Percentiles rank a stretch among this genome's conserved stretches.
phyloP scores from a whole-genome alignment of 192 early-diverging fungal genomes.

The Phycomyces nitens region DNA sequence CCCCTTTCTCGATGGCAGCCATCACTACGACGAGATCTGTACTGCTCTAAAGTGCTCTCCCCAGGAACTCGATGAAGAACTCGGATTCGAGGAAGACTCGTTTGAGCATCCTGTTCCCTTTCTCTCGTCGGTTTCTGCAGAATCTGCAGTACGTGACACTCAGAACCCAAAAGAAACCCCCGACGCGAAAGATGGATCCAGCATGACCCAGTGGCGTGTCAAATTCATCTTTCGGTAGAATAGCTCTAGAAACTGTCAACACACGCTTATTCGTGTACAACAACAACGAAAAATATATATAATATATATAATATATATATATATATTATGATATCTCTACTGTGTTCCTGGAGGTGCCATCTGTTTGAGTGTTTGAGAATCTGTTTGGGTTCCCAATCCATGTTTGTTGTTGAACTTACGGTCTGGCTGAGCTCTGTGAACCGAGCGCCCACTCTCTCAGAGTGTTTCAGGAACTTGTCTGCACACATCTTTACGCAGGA shows the following conservation, averaged over 20 bases:
- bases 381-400: neutral
- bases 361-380: no score
- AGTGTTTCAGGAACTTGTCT: constrained; percentile 95
- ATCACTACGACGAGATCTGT: constrained; percentile 77
- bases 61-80: constrained; percentile 54
- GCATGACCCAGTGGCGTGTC: neutral
- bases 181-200: neutral
- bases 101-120: neutral
- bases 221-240: neutral
- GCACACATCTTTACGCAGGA: constrained; percentile 83
- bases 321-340: no score
- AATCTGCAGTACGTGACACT: no score
- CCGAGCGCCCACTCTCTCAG: constrained; percentile 84
- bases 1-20: constrained; percentile 56
- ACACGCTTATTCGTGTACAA: neutral
- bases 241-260: neutral
- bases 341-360: no score
- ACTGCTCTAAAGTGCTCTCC: constrained; percentile 59
- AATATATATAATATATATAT: no score
- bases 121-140: neutral
- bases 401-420: constrained; percentile 52
- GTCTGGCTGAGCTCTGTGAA: constrained; percentile 65
- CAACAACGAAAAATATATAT: neutral
- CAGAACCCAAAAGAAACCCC: neutral
- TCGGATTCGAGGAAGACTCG: constrained; percentile 7